A percentile compares a stretch with the other conserved stretches of the same genome.
Evolutionary conservation across 2,329 filamentous ascomycete species (phyloP).

Genomic region (Pseudogymnoascus sp.): DNA sequence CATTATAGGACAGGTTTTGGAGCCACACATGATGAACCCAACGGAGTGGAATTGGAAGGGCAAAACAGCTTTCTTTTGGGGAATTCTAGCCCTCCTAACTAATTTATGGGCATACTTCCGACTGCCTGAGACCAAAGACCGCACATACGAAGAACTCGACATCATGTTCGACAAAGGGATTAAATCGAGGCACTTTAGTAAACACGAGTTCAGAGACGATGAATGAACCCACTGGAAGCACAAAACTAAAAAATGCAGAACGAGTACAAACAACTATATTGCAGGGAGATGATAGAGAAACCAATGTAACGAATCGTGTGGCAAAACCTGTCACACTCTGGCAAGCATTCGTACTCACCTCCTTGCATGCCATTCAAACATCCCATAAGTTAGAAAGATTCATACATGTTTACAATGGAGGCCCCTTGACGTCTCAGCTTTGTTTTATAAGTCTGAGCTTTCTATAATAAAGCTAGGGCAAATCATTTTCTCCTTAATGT

Average conservation of each 20-base stretch:
- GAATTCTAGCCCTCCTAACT: constrained; percentile 29
- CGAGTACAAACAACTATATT: neutral
- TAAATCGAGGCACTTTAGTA: constrained; percentile 64
- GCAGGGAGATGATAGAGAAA: neutral
- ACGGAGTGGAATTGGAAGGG: constrained; percentile 31
- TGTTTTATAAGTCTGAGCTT: constrained; percentile 15
- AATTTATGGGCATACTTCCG: constrained; percentile 43
- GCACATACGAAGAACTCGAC: constrained; percentile 75
- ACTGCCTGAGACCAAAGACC: constrained; percentile 36
- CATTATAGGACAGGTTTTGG: constrained; percentile 27
- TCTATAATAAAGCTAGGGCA: constrained; percentile 21
- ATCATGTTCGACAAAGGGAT: constrained; percentile 67
- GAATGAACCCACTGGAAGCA: neutral
- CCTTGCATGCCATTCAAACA: neutral
- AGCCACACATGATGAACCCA: constrained; percentile 25
- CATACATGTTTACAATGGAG: neutral
- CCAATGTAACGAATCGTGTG: neutral
- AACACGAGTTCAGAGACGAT: neutral
- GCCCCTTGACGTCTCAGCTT: neutral
- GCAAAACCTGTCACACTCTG: neutral
- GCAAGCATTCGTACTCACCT: neutral
- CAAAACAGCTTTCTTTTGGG: constrained; percentile 35
- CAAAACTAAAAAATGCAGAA: neutral
- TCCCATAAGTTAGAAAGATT: neutral
- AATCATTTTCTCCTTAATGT: constrained; percentile 22